These are phyloP conservation scores for Warburgia ugandensis DNA, from an alignment of 164 flowering plant species.

Conservation along the genomic window DNA sequence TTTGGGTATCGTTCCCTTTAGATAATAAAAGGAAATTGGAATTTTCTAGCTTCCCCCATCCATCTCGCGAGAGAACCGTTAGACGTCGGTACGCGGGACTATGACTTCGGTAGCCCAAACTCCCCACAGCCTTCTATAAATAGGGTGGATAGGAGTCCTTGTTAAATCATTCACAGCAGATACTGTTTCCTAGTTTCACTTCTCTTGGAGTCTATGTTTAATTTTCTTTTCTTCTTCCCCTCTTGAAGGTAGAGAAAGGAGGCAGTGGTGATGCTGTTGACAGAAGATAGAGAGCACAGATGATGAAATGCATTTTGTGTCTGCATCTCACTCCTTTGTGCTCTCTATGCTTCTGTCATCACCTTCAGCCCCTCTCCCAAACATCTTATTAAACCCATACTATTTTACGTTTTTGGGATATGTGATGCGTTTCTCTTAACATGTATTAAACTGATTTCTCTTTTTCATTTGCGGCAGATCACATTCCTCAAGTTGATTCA, in stretches of 20 bases:
- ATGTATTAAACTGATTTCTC: no score
- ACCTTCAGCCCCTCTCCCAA: slow-evolving; percentile 6
- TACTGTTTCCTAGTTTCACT: not conserved
- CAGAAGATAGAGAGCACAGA: slow-evolving; percentile 33
- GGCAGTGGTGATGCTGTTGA: slow-evolving; percentile 24
- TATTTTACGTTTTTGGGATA: no score
- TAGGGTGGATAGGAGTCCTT: not conserved
- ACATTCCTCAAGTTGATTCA: no score
- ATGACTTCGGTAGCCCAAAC: not conserved
- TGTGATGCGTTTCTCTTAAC: no score
- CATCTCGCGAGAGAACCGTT: slow-evolving; percentile 6
- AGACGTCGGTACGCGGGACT: not conserved
- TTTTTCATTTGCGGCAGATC: no score
- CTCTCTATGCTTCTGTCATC: slow-evolving; percentile 57
- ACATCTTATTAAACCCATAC: no score
- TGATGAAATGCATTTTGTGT: slow-evolving; percentile 9
- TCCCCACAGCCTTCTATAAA: slow-evolving; percentile 11
- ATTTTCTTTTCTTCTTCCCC: no score
- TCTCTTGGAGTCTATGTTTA: no score
- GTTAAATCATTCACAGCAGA: slow-evolving; percentile 4
- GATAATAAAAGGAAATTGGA: no score
- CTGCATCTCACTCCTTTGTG: slow-evolving; percentile 53
- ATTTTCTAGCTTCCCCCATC: no score
- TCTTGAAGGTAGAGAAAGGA: no score
- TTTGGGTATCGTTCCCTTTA: no score